Evolutionary conservation across 1,284 basidiomycete genomes (phyloP).

Genomic region (Apiotrichum veenhuisii): DNA sequence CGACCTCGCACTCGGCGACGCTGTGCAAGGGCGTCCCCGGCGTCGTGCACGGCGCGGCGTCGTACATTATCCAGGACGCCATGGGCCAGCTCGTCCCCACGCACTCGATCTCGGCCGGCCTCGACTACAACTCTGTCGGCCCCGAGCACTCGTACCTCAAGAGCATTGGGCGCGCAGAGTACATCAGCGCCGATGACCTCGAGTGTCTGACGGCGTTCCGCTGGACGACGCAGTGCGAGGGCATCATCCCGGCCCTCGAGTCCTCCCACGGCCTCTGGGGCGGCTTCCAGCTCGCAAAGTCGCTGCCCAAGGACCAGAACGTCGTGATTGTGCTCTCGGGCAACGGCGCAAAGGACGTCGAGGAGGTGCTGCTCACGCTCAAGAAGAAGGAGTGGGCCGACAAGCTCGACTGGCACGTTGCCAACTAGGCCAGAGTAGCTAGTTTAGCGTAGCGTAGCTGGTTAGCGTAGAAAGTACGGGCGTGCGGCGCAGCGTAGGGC

Average conservation of each 20-base stretch:
- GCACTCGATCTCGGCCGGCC: conserved; percentile 88
- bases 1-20: conserved; percentile 85
- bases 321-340: conserved; percentile 64
- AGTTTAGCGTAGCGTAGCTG: no score
- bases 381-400: conserved; percentile 71
- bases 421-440: conserved; percentile 23
- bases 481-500: no score
- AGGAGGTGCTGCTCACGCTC: conserved; percentile 44
- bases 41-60: conserved; percentile 89
- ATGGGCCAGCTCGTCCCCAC: conserved; percentile 95
- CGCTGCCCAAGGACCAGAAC: conserved; percentile 75
- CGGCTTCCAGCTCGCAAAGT: conserved; percentile 78
- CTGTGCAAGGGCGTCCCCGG: conserved; percentile 84
- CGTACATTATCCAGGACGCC: conserved; percentile 85
- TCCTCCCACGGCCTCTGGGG: conserved; percentile 95
- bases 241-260: conserved; percentile 96
- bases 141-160: conserved; percentile 98
- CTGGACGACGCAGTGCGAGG: conserved; percentile 84
- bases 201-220: conserved; percentile 90
- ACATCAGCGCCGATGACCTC: conserved; percentile 87
- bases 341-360: conserved; percentile 47
- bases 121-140: conserved; percentile 63
- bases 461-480: no score
- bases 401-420: conserved; percentile 76
- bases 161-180: conserved; percentile 88